These are phyloP conservation scores for Gossypium schwendimanii DNA, from an alignment of 441 rosid genomes.

Conservation along the genomic window DNA sequence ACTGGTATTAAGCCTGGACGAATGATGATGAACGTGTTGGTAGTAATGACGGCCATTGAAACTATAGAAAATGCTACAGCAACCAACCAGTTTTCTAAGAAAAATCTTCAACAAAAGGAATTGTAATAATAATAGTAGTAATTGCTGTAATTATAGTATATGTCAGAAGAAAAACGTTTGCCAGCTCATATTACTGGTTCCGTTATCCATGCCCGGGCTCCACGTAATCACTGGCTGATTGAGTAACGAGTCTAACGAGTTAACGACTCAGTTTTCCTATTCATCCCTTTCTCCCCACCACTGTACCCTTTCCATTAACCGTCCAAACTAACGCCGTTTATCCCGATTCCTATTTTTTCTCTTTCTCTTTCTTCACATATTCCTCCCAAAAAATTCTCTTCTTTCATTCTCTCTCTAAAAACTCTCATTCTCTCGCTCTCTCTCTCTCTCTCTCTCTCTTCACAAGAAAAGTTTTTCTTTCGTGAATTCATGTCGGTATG, in stretches of 20 bases:
- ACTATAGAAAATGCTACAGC: background rate
- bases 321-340: constrained; percentile 10
- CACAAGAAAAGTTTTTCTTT: constrained; percentile 8
- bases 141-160: background rate
- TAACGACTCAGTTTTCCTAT: background rate
- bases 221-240: background rate
- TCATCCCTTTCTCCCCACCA: too few relatives aligned
- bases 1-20: background rate
- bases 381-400: constrained; percentile 10
- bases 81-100: background rate
- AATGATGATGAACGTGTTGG: background rate
- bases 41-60: background rate
- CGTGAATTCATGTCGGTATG: constrained; percentile 25
- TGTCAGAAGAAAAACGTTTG: constrained; percentile 17
- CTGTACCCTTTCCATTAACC: background rate
- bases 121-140: background rate
- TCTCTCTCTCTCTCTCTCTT: constrained; percentile 9
- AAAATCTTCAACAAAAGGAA: background rate
- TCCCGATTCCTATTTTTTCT: background rate
- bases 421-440: constrained; percentile 1
- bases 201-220: background rate
- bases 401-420: constrained; percentile 15
- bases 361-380: background rate
- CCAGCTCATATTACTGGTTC: constrained; percentile 34
- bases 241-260: background rate